phyloP scores from a whole-genome alignment of 2,329 filamentous ascomycete genomes.

The Mycocentrospora acerina region DNA sequence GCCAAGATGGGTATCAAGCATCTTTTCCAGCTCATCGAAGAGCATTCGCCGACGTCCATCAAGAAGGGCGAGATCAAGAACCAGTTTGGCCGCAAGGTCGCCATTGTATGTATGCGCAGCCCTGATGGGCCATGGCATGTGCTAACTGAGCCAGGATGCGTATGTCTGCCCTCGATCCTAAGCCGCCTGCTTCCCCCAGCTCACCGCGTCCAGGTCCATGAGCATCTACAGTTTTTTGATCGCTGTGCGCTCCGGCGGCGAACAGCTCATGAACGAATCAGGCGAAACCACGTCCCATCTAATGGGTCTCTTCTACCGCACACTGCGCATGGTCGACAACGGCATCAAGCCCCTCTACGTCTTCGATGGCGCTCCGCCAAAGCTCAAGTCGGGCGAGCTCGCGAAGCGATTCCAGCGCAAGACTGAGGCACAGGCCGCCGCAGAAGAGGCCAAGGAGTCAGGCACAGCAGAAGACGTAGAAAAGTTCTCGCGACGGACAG shows the following conservation, averaged over 20 bases:
- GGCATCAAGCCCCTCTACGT: slow-evolving; percentile 98
- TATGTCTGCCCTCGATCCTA: slow-evolving; percentile 24
- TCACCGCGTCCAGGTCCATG: slow-evolving; percentile 69
- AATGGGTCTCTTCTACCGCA: slow-evolving; percentile 99
- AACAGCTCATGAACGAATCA: slow-evolving; percentile 91
- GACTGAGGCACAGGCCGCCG: slow-evolving; percentile 82
- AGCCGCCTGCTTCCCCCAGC: background rate
- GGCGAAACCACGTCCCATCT: slow-evolving; percentile 97
- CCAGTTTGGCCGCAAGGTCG: slow-evolving; percentile 97
- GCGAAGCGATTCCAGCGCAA: slow-evolving; percentile 96
- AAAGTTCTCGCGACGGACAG: slow-evolving; percentile 92
- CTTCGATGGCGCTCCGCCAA: slow-evolving; percentile 94
- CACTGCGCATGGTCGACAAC: slow-evolving; percentile 95
- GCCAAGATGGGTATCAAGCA: slow-evolving; percentile 45
- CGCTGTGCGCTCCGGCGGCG: slow-evolving; percentile 92
- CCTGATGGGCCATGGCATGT: background rate
- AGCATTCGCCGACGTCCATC: slow-evolving; percentile 92
- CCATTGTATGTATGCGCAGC: slow-evolving; percentile 67
- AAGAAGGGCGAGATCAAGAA: slow-evolving; percentile 98
- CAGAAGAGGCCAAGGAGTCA: slow-evolving; percentile 95
- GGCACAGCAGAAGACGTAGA: slow-evolving; percentile 97
- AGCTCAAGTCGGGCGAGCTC: slow-evolving; percentile 95
- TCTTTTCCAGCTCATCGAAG: slow-evolving; percentile 56
- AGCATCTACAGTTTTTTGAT: slow-evolving; percentile 99
- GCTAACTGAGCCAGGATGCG: slow-evolving; percentile 48